Conservation (phyloP, 2,329 filamentous ascomycete species). For the Talaromyces albobiverticillius region DNA sequence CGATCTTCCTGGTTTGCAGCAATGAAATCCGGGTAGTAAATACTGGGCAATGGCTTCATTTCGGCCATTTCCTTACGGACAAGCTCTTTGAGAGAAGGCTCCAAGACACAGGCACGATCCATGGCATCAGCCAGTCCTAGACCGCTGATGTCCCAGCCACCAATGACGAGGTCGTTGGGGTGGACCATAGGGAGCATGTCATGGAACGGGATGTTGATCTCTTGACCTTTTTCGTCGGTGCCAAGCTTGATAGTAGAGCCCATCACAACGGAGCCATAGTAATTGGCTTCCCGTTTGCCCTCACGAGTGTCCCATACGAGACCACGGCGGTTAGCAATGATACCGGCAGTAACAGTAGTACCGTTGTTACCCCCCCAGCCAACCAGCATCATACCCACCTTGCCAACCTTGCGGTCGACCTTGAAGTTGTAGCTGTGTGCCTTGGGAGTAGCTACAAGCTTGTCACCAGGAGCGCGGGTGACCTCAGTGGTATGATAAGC, state of each 20-base stretch:
- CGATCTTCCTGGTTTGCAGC: slow-evolving; percentile 97
- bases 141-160: slow-evolving; percentile 95
- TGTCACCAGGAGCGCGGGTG: slow-evolving; percentile 66
- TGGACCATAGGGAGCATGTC: slow-evolving; percentile 94
- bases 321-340: slow-evolving; percentile 87
- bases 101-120: slow-evolving; percentile 92
- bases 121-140: slow-evolving; percentile 88
- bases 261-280: slow-evolving; percentile 98
- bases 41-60: slow-evolving; percentile 85
- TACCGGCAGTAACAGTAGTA: slow-evolving; percentile 92
- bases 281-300: slow-evolving; percentile 81
- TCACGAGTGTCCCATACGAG: slow-evolving; percentile 93
- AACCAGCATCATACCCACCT: slow-evolving; percentile 95
- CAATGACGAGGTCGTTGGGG: slow-evolving; percentile 90
- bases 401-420: slow-evolving; percentile 88
- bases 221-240: slow-evolving; percentile 77
- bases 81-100: slow-evolving; percentile 86
- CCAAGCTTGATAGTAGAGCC: slow-evolving; percentile 95
- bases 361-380: slow-evolving; percentile 99
- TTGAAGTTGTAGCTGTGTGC: slow-evolving; percentile 96
- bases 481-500: slow-evolving; percentile 93
- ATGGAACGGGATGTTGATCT: slow-evolving; percentile 96
- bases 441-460: slow-evolving; percentile 78
- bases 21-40: slow-evolving; percentile 99
- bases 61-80: slow-evolving; percentile 90